Evolutionary conservation across 192 early-diverging fungal genomes (phyloP).

Genomic region (Paraglomus occultum): DNA sequence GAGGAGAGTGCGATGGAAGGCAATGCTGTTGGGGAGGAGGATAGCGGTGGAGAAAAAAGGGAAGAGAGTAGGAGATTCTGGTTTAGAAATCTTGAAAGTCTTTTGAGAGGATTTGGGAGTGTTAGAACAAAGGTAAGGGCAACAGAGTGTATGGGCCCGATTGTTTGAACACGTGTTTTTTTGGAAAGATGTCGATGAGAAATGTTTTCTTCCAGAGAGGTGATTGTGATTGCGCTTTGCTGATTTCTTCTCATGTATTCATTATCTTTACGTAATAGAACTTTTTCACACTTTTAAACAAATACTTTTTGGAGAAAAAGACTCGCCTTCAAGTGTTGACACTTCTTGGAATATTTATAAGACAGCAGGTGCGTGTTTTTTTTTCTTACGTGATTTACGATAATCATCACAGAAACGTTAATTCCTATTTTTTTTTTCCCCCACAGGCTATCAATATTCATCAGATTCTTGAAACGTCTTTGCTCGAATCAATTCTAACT

Average conservation of each 20-base stretch:
- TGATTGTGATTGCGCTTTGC: too few species aligned
- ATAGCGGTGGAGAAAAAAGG: not conserved
- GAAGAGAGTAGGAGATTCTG: constrained; percentile 16
- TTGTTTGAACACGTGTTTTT: too few species aligned
- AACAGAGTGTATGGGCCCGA: not conserved
- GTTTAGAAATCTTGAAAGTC: constrained; percentile 18
- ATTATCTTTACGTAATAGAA: constrained; percentile 7
- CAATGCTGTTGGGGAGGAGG: constrained; percentile 13
- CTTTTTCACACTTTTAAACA: constrained; percentile 20
- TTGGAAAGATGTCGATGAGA: too few species aligned
- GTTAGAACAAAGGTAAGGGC: constrained; percentile 21
- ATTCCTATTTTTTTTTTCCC: not conserved
- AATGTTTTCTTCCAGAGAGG: too few species aligned
- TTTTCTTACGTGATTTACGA: not conserved
- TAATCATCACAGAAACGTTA: not conserved
- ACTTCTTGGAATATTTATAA: constrained; percentile 8
- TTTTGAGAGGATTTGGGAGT: constrained; percentile 15
- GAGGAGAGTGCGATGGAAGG: constrained; percentile 11
- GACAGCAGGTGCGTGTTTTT: constrained; percentile 9
- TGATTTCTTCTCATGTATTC: too few species aligned
- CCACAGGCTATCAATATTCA: constrained; percentile 6
- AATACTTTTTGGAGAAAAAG: constrained; percentile 12
- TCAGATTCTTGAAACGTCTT: constrained; percentile 16
- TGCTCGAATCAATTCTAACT: constrained; percentile 19
- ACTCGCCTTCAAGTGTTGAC: constrained; percentile 19